Evolutionary conservation across 805 yeast genomes (phyloP).

Genomic region (Scheffersomyces spartinae): DNA sequence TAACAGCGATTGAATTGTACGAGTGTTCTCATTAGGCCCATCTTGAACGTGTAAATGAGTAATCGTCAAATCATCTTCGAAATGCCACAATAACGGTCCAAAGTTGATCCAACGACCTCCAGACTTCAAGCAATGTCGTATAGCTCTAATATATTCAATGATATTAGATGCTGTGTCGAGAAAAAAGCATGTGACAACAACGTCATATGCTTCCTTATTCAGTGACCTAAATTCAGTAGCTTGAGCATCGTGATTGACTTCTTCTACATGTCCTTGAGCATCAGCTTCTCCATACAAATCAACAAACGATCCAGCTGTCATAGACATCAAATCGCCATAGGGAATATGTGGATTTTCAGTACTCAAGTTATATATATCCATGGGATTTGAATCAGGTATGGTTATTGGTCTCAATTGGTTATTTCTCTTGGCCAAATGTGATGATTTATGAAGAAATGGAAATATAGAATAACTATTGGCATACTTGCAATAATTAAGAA

Average conservation of each 20-base stretch:
- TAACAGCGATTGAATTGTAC: constrained; percentile 20
- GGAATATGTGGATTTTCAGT: constrained; percentile 26
- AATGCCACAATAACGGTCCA: constrained; percentile 68
- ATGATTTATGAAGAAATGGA: constrained; percentile 45
- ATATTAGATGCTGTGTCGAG: constrained; percentile 54
- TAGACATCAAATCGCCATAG: constrained; percentile 46
- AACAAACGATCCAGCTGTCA: constrained; percentile 62
- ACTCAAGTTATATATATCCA: constrained; percentile 18
- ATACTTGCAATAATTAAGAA: constrained; percentile 36
- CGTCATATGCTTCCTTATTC: constrained; percentile 29
- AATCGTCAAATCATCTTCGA: constrained; percentile 36
- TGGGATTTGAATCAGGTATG: constrained; percentile 43
- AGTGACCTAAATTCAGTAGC: constrained; percentile 31
- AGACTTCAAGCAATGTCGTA: constrained; percentile 31
- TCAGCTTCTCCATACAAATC: constrained; percentile 51
- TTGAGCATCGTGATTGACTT: constrained; percentile 19
- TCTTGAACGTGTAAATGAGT: constrained; percentile 10
- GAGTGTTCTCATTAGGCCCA: constrained; percentile 10
- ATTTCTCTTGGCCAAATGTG: constrained; percentile 33
- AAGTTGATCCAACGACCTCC: constrained; percentile 51
- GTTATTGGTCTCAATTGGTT: constrained; percentile 38
- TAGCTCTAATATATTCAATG: constrained; percentile 42
- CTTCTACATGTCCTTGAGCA: too few species aligned
- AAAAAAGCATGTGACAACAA: constrained; percentile 46
- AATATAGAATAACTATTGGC: constrained; percentile 30